These are phyloP conservation scores for Yamadazyma olivae DNA, from an alignment of 805 yeast species.

Conservation along the genomic window DNA sequence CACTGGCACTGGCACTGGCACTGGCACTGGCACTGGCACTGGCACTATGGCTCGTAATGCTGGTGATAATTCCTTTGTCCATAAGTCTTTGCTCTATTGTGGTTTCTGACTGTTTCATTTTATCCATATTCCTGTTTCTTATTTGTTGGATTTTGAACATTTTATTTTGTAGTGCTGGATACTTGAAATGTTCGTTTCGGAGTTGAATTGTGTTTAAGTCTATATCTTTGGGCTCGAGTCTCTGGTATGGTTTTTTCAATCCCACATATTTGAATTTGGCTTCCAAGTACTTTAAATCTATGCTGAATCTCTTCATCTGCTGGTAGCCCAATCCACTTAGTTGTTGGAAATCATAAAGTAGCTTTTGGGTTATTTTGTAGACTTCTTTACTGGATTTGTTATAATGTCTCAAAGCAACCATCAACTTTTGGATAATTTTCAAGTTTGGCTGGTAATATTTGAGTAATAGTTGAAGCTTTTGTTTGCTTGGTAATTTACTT, in stretches of 20 bases:
- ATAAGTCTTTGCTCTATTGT: conserved; percentile 5
- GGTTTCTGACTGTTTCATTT: conserved; percentile 2
- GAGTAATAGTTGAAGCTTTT: conserved; percentile 6
- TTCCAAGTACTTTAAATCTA: conserved; percentile 2
- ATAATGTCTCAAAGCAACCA: conserved; percentile 3
- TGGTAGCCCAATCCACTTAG: neutral
- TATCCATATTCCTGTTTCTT: neutral
- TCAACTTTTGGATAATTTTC: neutral
- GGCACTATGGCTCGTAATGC: too few relatives aligned
- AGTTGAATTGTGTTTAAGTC: too few relatives aligned
- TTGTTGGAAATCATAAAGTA: conserved; percentile 6
- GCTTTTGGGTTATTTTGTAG: neutral
- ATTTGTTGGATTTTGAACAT: too few relatives aligned
- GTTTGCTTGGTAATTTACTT: neutral
- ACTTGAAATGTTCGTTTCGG: too few relatives aligned
- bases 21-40: too few relatives aligned
- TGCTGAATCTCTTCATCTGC: conserved; percentile 4
- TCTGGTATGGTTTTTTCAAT: too few relatives aligned
- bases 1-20: too few relatives aligned
- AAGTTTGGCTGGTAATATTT: conserved; percentile 9
- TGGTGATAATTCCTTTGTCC: neutral
- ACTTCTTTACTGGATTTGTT: conserved; percentile 2
- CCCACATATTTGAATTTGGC: conserved; percentile 3
- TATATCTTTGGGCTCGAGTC: too few relatives aligned
- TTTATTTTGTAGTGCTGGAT: too few relatives aligned